These are phyloP conservation scores for Hypoxylon sp. DNA, from an alignment of 2,329 filamentous ascomycete species.

Conservation along the genomic window DNA sequence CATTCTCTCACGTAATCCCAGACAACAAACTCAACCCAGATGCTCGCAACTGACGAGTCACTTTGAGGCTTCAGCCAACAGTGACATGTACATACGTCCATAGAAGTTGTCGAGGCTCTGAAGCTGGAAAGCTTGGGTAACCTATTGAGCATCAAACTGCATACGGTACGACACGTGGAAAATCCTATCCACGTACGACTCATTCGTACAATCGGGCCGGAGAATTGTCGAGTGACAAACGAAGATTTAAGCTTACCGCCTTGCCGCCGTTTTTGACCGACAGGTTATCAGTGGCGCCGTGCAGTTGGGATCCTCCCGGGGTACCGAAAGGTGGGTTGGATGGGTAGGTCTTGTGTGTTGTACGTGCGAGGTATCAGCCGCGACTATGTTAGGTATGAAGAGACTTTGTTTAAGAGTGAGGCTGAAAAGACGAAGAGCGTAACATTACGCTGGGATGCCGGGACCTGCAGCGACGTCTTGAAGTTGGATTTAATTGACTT, in stretches of 20 bases:
- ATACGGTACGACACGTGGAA: constrained; percentile 43
- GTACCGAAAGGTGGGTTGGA: constrained; percentile 39
- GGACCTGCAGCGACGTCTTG: constrained; percentile 7
- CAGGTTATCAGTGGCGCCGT: constrained; percentile 34
- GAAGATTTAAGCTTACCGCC: constrained; percentile 46
- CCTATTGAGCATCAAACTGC: constrained; percentile 36
- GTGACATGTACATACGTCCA: constrained; percentile 1
- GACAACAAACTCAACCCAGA: constrained; percentile 21
- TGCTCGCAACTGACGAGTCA: constrained; percentile 33
- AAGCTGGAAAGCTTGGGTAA: constrained; percentile 33
- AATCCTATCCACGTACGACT: constrained; percentile 40
- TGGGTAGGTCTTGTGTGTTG: constrained; percentile 10
- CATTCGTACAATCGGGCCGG: constrained; percentile 44
- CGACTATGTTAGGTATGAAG: constrained; percentile 24
- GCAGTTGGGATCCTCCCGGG: constrained; percentile 31
- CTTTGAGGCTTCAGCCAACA: constrained; percentile 32
- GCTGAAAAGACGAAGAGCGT: constrained; percentile 35
- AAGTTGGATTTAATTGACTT: not conserved
- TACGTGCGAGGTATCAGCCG: constrained; percentile 22
- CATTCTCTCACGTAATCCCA: constrained; percentile 37
- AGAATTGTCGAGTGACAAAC: constrained; percentile 39
- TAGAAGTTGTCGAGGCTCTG: constrained; percentile 17
- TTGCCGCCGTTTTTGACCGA: constrained; percentile 36
- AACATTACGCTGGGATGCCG: constrained; percentile 12
- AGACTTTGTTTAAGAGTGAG: constrained; percentile 31